Evolutionary conservation across 768 basidiomycete genomes (phyloP).

Genomic region (Mycena rebaudengoi): DNA sequence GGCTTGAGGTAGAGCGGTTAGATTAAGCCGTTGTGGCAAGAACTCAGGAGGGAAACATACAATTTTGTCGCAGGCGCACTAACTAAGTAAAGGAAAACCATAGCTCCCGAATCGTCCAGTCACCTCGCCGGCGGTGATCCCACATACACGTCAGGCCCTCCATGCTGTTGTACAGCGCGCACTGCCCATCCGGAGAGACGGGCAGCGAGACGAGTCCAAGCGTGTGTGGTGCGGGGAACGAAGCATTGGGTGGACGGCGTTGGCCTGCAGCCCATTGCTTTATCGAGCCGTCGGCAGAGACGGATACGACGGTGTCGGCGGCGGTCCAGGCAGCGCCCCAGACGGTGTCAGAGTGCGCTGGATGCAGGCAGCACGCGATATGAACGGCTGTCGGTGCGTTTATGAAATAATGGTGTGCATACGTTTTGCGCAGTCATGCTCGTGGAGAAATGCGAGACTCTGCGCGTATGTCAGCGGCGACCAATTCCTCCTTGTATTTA

Average conservation of each 20-base stretch:
- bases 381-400: conserved; percentile 28
- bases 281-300: conserved; percentile 81
- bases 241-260: conserved; percentile 56
- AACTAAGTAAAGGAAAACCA: too few relatives aligned
- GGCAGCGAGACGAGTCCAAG: conserved; percentile 88
- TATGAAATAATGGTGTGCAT: conserved; percentile 32
- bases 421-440: conserved; percentile 83
- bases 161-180: conserved; percentile 80
- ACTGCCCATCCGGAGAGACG: conserved; percentile 68
- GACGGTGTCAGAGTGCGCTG: conserved; percentile 82
- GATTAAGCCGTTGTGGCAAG: too few relatives aligned
- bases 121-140: conserved; percentile 72
- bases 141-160: conserved; percentile 85
- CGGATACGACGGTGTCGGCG: conserved; percentile 69
- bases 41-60: too few relatives aligned
- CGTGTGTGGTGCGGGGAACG: conserved; percentile 73
- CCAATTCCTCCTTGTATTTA: too few relatives aligned
- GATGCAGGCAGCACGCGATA: conserved; percentile 32
- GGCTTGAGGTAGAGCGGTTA: too few relatives aligned
- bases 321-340: conserved; percentile 83
- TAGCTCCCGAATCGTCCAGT: conserved; percentile 80
- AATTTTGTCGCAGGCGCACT: too few relatives aligned
- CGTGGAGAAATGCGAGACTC: conserved; percentile 81
- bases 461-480: conserved; percentile 28
- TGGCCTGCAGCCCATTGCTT: conserved; percentile 81